A percentile compares a stretch with the other conserved stretches of the same genome.
phyloP scores from a whole-genome alignment of 495 filamentous ascomycete species.

The Hypoxylon cercidicola region DNA sequence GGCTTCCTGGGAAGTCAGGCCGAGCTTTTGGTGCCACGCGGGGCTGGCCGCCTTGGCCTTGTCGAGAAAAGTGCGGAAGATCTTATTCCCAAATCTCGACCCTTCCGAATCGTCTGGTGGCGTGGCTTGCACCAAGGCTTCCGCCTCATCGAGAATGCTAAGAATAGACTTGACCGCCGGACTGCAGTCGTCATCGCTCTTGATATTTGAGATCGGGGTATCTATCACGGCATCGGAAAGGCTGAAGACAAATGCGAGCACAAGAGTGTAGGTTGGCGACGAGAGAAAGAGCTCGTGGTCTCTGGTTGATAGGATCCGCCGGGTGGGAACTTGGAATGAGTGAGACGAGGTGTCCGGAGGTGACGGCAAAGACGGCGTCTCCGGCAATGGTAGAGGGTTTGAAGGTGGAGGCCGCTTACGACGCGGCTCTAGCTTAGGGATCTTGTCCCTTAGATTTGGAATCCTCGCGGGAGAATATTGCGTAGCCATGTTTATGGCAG shows the following conservation, averaged over 20 bases:
- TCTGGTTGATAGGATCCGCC: conserved; percentile 79
- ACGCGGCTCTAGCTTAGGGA: conserved; percentile 76
- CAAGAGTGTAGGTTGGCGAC: conserved; percentile 79
- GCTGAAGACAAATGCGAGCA: conserved; percentile 84
- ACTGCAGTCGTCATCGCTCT: conserved; percentile 60
- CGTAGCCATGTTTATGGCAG: conserved; percentile 38
- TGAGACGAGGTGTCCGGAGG: conserved; percentile 72
- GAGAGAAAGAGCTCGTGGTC: conserved; percentile 86
- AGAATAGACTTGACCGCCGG: conserved; percentile 71
- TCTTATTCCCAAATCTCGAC: conserved; percentile 93
- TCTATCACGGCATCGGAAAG: conserved; percentile 86
- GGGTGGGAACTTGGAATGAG: conserved; percentile 70
- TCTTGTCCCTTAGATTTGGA: conserved; percentile 68
- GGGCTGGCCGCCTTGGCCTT: conserved; percentile 65
- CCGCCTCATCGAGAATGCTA: conserved; percentile 73
- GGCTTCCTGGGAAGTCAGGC: conserved; percentile 63
- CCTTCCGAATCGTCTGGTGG: conserved; percentile 86
- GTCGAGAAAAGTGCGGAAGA: conserved; percentile 86
- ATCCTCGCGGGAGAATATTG: conserved; percentile 51
- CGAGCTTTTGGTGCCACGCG: conserved; percentile 69
- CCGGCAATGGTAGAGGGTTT: conserved; percentile 72
- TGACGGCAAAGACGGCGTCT: conserved; percentile 75
- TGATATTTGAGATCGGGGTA: conserved; percentile 73
- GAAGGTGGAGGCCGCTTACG: conserved; percentile 61
- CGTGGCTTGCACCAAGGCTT: conserved; percentile 67